Evolutionary conservation across 495 filamentous ascomycete species (phyloP).

Genomic region (Wilcoxina mikolae): DNA sequence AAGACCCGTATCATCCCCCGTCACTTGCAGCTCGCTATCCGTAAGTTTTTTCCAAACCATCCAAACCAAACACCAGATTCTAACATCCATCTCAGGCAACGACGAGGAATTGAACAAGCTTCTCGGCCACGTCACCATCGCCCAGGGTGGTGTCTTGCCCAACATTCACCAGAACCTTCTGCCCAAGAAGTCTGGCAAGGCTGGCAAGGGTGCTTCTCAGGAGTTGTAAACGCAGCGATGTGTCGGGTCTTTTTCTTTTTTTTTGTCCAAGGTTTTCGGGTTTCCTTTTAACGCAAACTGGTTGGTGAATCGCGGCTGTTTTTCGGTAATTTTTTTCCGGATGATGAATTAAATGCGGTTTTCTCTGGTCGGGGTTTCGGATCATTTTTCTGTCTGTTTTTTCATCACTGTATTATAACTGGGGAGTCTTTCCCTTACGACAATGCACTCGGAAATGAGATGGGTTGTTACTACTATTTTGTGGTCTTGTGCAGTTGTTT

Average conservation of each 20-base stretch:
- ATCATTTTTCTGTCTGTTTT: slow-evolving; percentile 1
- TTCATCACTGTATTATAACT: slow-evolving; percentile 4
- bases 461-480: background rate
- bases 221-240: slow-evolving; percentile 18
- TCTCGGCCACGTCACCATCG: slow-evolving; percentile 95
- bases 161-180: slow-evolving; percentile 29
- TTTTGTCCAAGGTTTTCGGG: slow-evolving; percentile 1
- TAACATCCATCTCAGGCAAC: slow-evolving; percentile 36
- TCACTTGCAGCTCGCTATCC: slow-evolving; percentile 97
- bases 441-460: background rate
- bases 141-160: slow-evolving; percentile 97
- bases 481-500: too few relatives aligned
- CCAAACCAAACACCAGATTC: background rate
- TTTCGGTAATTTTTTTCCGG: slow-evolving; percentile 18
- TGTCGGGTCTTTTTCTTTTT: slow-evolving; percentile 4
- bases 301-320: slow-evolving; percentile 5
- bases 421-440: too few relatives aligned
- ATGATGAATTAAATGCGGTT: slow-evolving; percentile 14
- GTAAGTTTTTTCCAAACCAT: slow-evolving; percentile 28
- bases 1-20: slow-evolving; percentile 99
- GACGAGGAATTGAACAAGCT: slow-evolving; percentile 99
- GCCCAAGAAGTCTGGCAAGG: slow-evolving; percentile 28
- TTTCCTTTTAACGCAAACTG: slow-evolving; percentile 7
- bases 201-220: slow-evolving; percentile 26
- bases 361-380: slow-evolving; percentile 12